These are phyloP conservation scores for Capsella rubella DNA, from an alignment of 441 rosid genomes.

Conservation along the genomic window DNA sequence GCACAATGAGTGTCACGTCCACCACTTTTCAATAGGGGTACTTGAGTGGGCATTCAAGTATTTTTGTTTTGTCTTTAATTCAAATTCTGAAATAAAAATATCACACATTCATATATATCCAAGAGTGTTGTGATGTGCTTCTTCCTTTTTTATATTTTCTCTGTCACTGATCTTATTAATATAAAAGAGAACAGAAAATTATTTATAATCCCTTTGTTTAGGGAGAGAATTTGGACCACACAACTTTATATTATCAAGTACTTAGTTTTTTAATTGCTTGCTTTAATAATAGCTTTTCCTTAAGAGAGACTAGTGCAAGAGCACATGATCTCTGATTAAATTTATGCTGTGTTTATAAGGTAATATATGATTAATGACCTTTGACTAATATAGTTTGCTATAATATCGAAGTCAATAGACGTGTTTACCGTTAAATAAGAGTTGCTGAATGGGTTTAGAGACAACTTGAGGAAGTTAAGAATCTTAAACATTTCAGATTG, in stretches of 20 bases:
- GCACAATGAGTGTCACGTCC: conserved; percentile 39
- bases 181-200: conserved; percentile 2
- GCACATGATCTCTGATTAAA: conserved; percentile 40
- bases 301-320: conserved; percentile 20
- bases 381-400: neutral
- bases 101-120: neutral
- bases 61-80: conserved; percentile 37
- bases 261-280: conserved; percentile 6
- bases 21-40: conserved; percentile 39
- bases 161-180: neutral
- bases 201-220: conserved; percentile 30
- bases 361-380: conserved; percentile 6
- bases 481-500: neutral
- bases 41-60: conserved; percentile 45
- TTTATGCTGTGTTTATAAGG: conserved; percentile 19
- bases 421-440: neutral
- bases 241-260: conserved; percentile 28
- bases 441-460: neutral
- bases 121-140: conserved; percentile 24
- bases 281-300: conserved; percentile 21
- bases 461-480: neutral
- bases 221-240: conserved; percentile 38
- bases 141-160: neutral
- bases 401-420: neutral
- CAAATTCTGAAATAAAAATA: conserved; percentile 8